Conservation (phyloP, 371 early-diverging fungal species). For the Sporodiniella umbellata region DNA sequence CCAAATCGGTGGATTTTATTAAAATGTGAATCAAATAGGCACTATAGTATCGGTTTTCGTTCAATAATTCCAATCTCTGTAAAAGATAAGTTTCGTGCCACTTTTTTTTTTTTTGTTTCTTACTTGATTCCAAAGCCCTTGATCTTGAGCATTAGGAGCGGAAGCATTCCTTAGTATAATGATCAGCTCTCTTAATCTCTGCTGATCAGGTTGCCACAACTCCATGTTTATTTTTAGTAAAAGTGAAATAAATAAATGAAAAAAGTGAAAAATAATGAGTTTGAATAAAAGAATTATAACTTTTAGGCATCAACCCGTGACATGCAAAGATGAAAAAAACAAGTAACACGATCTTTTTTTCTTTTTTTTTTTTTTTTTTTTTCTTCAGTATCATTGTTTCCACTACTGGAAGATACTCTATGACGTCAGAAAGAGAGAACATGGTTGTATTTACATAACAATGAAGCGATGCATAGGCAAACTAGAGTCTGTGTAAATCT, state of each 20-base stretch:
- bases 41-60: slow-evolving; percentile 74
- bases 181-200: slow-evolving; percentile 31
- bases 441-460: background rate
- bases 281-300: background rate
- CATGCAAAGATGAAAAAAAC: background rate
- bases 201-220: slow-evolving; percentile 26
- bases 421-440: background rate
- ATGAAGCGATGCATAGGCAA: background rate
- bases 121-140: slow-evolving; percentile 33
- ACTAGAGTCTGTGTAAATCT: slow-evolving; percentile 1
- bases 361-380: no score
- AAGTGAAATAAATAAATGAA: slow-evolving; percentile 3
- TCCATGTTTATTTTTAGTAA: slow-evolving; percentile 2
- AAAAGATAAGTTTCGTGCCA: background rate
- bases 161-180: slow-evolving; percentile 34
- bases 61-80: slow-evolving; percentile 72
- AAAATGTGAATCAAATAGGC: slow-evolving; percentile 79
- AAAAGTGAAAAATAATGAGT: slow-evolving; percentile 18
- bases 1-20: slow-evolving; percentile 43
- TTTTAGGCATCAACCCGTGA: background rate
- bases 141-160: slow-evolving; percentile 32
- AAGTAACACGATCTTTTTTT: slow-evolving; percentile 2
- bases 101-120: background rate
- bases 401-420: no score
- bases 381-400: background rate